Percentiles rank a stretch among this genome's conserved stretches.
These are phyloP conservation scores for Silene vulgaris DNA, from an alignment of 179 eudicot genomes.

Conservation along the genomic window DNA sequence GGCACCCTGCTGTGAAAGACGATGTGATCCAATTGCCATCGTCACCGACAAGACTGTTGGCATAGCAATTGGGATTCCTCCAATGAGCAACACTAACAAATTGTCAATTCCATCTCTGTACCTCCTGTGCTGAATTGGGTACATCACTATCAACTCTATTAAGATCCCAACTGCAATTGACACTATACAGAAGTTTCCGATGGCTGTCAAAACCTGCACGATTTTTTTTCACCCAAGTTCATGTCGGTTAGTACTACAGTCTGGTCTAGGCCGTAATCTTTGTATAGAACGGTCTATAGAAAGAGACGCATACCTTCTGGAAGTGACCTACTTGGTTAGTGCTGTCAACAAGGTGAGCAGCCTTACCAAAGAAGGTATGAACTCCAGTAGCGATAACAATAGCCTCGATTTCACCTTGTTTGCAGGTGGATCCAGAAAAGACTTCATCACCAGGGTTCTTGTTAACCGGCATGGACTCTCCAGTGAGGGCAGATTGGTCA, in stretches of 20 bases:
- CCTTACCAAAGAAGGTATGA: conserved; percentile 84
- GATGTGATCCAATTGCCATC: conserved; percentile 16
- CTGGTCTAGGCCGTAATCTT: neutral
- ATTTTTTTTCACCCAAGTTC: neutral
- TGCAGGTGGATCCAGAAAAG: conserved; percentile 84
- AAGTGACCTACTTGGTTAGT: conserved; percentile 81
- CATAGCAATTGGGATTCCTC: conserved; percentile 19
- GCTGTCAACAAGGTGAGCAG: conserved; percentile 89
- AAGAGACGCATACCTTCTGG: conserved; percentile 49
- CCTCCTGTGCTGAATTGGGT: conserved; percentile 8
- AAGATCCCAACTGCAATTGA: conserved; percentile 12
- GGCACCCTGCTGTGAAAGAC: conserved; percentile 18
- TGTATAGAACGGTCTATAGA: neutral
- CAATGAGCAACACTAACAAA: conserved; percentile 15
- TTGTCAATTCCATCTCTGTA: conserved; percentile 18
- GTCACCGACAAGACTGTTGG: conserved; percentile 18
- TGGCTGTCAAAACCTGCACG: conserved; percentile 8
- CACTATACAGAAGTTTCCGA: conserved; percentile 15
- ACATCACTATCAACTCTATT: conserved; percentile 14
- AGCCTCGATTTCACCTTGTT: conserved; percentile 89
- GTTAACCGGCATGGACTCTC: conserved; percentile 79
- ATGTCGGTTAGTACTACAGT: neutral
- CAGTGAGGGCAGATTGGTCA: conserved; percentile 83
- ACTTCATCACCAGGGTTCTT: conserved; percentile 70
- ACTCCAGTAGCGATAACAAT: conserved; percentile 86